Evolutionary conservation across 495 filamentous ascomycete species (phyloP), one percentile per base, ranked within the genome.

Genomic region (Aspergillus sclerotiicarbonarius): DNA sequence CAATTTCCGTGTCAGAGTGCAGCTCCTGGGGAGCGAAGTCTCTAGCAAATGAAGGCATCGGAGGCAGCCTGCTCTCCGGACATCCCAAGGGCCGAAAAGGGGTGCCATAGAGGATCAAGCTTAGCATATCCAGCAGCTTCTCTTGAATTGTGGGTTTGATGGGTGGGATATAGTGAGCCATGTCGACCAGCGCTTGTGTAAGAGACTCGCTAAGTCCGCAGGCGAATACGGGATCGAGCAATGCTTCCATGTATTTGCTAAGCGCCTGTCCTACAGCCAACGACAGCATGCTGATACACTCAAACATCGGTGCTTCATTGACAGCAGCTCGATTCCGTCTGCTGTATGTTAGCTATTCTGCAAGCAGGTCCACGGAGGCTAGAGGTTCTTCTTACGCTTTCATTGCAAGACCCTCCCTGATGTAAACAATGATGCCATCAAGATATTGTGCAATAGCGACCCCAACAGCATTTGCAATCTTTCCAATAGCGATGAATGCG

Each of bases 151-250:
- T 90, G 29, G 86, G 80, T 71, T 96, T 93, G 60, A 96, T 88
- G 1, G 95, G 94, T 0, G 94, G 93, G 50, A 99, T 96, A 68
- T 98, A 98, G 67, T 97, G 94, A 41, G 94, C 92, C 90, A 99
- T 96, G 67, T 98, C 94, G 19, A 97, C 91, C 50, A 99, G 76
- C 13, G 94, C 94, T 68, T 98, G 92, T 0, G 91, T 96, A 18
- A 99, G 81, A 51, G 94, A 90, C 60, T 90, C 88, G 54, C 90
- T 96, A 39, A 99, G 79, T 45, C 93, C 92, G 62, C 94, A 99
- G 16, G 90, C 90, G 72, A 99, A 98, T 59, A 99, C 96, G 4
- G 95, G 92, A 62, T 98, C 93, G 2, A 99, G 83, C 21, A 98
- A 75, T 16, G 90, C 89, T 63, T 97, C 91, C 89, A 99, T 96